A percentile compares a stretch with the other conserved stretches of the same genome.
phyloP scores from a whole-genome alignment of 2,329 filamentous ascomycete genomes.

The Diaporthe helianthi region DNA sequence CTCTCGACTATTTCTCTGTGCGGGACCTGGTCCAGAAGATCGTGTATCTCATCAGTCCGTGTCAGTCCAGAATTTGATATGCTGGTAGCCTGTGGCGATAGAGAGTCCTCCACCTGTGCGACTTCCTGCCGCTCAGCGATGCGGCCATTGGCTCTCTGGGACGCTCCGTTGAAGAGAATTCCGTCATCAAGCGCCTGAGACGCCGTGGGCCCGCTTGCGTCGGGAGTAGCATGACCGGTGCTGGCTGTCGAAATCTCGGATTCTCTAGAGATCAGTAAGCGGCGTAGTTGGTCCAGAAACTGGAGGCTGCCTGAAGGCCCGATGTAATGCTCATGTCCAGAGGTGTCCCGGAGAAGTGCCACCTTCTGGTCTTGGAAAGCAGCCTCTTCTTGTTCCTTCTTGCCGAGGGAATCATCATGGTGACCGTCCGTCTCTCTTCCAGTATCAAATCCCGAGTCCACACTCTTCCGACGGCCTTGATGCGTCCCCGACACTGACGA shows the following conservation, averaged over 20 bases:
- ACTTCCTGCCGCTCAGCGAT: background rate
- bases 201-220: background rate
- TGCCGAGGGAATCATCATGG: background rate
- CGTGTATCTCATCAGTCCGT: slow-evolving; percentile 12
- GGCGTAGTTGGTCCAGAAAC: slow-evolving; percentile 46
- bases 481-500: background rate
- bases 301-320: slow-evolving; percentile 47
- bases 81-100: background rate
- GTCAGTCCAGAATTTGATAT: background rate
- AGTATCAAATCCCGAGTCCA: background rate
- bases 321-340: slow-evolving; percentile 47
- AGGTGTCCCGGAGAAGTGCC: slow-evolving; percentile 43
- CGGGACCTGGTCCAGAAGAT: slow-evolving; percentile 1
- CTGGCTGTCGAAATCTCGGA: background rate
- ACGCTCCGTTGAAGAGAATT: background rate
- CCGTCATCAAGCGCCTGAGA: background rate
- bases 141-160: background rate
- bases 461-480: background rate
- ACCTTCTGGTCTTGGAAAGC: slow-evolving; percentile 25
- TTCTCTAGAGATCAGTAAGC: slow-evolving; percentile 9
- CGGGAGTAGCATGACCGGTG: background rate
- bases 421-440: background rate
- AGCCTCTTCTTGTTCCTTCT: slow-evolving; percentile 1
- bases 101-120: background rate
- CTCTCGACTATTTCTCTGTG: background rate